Conservation (phyloP, 2,329 filamentous ascomycete species). For the Beauveria rudraprayagi region DNA sequence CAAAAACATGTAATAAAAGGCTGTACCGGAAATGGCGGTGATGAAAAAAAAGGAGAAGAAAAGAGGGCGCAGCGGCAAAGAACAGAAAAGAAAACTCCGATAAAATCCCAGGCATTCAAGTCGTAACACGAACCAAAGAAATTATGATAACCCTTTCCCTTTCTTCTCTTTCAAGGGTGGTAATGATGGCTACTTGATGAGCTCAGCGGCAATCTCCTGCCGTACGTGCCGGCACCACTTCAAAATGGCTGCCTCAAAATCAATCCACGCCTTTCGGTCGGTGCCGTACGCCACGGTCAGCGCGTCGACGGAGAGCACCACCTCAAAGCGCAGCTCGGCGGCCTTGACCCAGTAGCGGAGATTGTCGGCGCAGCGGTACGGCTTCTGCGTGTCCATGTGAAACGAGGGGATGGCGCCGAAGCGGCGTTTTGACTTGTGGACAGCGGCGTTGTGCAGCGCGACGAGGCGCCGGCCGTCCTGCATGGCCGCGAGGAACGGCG, state of each 20-base stretch:
- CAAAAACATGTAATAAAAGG: neutral
- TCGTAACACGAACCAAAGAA: neutral
- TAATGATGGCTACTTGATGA: slow-evolving; percentile 20
- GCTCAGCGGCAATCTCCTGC: slow-evolving; percentile 71
- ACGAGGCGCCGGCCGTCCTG: slow-evolving; percentile 76
- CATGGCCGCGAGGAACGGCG: slow-evolving; percentile 64
- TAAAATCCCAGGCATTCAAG: neutral
- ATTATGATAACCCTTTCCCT: neutral
- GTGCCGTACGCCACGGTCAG: slow-evolving; percentile 77
- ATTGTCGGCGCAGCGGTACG: slow-evolving; percentile 90
- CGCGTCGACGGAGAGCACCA: slow-evolving; percentile 73
- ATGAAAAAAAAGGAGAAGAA: too few relatives aligned
- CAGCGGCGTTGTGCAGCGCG: slow-evolving; percentile 80
- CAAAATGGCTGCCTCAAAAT: slow-evolving; percentile 76
- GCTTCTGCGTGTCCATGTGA: slow-evolving; percentile 89
- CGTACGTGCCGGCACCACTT: slow-evolving; percentile 77
- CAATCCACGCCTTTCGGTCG: slow-evolving; percentile 61
- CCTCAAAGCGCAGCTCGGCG: slow-evolving; percentile 87
- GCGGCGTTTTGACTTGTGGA: slow-evolving; percentile 73
- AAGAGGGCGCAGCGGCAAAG: neutral
- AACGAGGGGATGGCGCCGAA: slow-evolving; percentile 86
- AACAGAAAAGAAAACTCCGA: neutral
- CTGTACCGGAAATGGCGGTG: neutral
- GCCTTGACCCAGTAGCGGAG: slow-evolving; percentile 94
- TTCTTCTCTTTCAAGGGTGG: neutral